Base-by-base conservation (phyloP, 176 grass and related monocot species). In the Avena sativa region DNA sequence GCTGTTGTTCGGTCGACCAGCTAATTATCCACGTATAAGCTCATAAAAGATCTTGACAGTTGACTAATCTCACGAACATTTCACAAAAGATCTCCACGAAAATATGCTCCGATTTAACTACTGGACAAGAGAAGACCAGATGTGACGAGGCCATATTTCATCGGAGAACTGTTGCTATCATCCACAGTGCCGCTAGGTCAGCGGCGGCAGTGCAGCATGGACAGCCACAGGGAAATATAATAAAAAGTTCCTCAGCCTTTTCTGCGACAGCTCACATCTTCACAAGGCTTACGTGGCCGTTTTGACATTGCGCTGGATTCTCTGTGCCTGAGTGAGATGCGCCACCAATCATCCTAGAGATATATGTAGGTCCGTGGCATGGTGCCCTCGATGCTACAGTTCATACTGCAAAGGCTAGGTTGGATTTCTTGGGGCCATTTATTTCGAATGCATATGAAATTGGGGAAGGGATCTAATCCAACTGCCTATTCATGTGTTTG, bases 251-350 rank as follows among this genome's bases (percentile, higher is more conserved):
- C 9, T 48, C 40, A 47, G 51, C 77, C 61, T 88, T 88, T 91
- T 62, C 28, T 17, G 71, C 49, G 77, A 88, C 82, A 64, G 85
- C 69, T 88, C 85, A 87, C 66, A 20, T 81, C 30, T 68, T 81
- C 86, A 88, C 90, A 82, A 78, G 62, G 63, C 83, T 61, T 81
- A 81, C 80, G 61, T 88, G 70, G 71, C 71, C 55, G 12, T 71
- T 88, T 91, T 91, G 90, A 88, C 86, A 63, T 71, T 88, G 52
- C 34, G 44, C 21, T 48, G 52, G 86, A 91, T 81, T 62, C 44
- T 88, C 53, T 81, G 51, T 69, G 81, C 76, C 19, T 21, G 6
- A 13, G 59, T 75, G 43, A 79, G 64, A 58, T 64, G 32, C 12
- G 7, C 25, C 25, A 51, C 19, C 62, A 65, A 32, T 32, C 62